Evolutionary conservation across 441 rosid species (phyloP), one percentile per base, ranked within the genome.

Genomic region (Mallotus japonicus): DNA sequence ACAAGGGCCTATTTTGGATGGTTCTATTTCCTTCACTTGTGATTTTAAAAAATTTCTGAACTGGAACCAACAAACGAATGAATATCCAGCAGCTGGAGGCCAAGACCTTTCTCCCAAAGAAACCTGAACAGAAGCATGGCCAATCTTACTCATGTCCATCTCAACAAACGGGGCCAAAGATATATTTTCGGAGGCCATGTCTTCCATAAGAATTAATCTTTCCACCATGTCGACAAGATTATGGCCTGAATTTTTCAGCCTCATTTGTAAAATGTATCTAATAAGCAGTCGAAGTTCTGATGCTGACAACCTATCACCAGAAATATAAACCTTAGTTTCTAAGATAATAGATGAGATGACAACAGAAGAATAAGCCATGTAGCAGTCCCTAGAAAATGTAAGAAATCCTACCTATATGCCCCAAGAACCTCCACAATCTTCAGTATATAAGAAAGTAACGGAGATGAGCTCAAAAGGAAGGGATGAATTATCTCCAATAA

Each of bases 51-150:
- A 88, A 77, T 92, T 87, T 68, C 72, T 91, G 76, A 88, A 91
- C 87, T 95, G 97, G 83, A 95, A 90, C 99, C 99, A 95, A 71
- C 99, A 92, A 70, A 84, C 90, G 84, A 95, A 95, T 57, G 99
- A 95, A 89, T 95, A 95, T 63, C 99, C 99, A 77, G 97, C 99
- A 66, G 97, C 97, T 77, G 97, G 99, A 76, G 99, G 99, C 99
- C 99, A 95, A 68, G 97, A 92, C 84, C 99, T 89, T 82, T 92
- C 99, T 74, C 99, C 99, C n/a, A 95, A 79, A 73, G 99, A 90
- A 62, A 89, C 99, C 87, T 95, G 99, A 78, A 95, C 82, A 80
- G 99, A 90, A 78, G 97, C 97, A 81, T 92, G 93, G 51, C 99
- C 99, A 70, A 85, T 79, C 85, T 88, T 95, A 79, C 88, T 88